Evolutionary conservation across 2,329 filamentous ascomycete genomes (phyloP), one percentile per base, ranked within the genome.

Genomic region (Neopestalotiopsis clavispora): DNA sequence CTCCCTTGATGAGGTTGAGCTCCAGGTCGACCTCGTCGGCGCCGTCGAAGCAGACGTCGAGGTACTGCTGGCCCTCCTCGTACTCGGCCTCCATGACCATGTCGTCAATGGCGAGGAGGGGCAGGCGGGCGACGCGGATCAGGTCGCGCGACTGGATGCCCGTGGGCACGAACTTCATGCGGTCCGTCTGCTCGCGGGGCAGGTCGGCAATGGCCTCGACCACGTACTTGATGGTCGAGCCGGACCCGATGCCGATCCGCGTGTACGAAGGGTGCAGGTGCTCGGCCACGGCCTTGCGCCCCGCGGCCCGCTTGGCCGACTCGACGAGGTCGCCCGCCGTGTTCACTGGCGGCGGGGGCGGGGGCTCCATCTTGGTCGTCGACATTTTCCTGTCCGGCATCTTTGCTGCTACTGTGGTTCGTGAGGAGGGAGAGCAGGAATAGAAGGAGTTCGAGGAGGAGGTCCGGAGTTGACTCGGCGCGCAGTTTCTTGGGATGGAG

Each of bases 1-100:
- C 96, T 67, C 96, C 96, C 84, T 98, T 98, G 84, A 99, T 98
- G 78, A 95, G 94, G 82, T 98, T 99, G 70, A 99, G 83, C 66
- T 97, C 93, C 61, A 94, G 91, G 78, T 99, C 96, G 40, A 99
- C 94, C 84, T 99, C 96, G 79, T 99, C 96, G 4, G 96, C 96
- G 67, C 96, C 96, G 78, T 99, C 96, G 78, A 99, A 99, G 64
- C 93, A 93, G 20, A 98, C 92, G 76, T 98, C 95, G 34, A 99
- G 87, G 78, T 90, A 81, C 69, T 81, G 77, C 60, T 82, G 80
- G n/a, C 84, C 80, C 42, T 83, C 81, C 69, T 74, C 75, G 72
- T 81, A 82, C 30, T 69, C 72, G 71, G 80, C 80, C 67, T 86
- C 85, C 56, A 85, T 78, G 1, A 92, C 91, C 17, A 97, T 84